These are phyloP conservation scores for Caloboletus firmus DNA, from an alignment of 1,284 basidiomycete genomes.

Conservation along the genomic window DNA sequence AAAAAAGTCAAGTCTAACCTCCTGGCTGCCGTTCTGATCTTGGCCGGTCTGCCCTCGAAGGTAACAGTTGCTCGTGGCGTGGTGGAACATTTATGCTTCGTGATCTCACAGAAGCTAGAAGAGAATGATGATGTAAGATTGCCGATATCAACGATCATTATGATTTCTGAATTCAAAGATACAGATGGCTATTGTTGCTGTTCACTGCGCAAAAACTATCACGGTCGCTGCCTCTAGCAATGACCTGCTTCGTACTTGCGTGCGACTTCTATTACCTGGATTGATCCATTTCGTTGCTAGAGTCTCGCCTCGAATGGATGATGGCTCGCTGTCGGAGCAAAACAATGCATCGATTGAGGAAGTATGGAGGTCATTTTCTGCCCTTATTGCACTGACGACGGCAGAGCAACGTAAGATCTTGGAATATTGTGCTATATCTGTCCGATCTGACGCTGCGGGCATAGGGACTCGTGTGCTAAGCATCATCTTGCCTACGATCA, in stretches of 20 bases:
- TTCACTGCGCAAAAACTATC: conserved; percentile 85
- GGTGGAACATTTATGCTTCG: conserved; percentile 82
- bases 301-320: conserved; percentile 57
- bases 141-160: neutral
- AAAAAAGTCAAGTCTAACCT: conserved; percentile 93
- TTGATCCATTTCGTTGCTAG: conserved; percentile 78
- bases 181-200: conserved; percentile 78
- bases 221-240: conserved; percentile 62
- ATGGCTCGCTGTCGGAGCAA: conserved; percentile 52
- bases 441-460: conserved; percentile 6
- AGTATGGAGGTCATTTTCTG: conserved; percentile 77
- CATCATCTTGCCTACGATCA: conserved; percentile 78
- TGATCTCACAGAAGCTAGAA: conserved; percentile 76
- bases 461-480: conserved; percentile 70
- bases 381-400: conserved; percentile 58
- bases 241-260: conserved; percentile 69
- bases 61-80: conserved; percentile 73
- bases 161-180: conserved; percentile 24
- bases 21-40: conserved; percentile 79
- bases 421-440: neutral
- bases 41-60: conserved; percentile 75
- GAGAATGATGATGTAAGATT: conserved; percentile 65
- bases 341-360: conserved; percentile 70
- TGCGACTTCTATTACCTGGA: conserved; percentile 73
- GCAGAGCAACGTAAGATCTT: conserved; percentile 62